Conservation (phyloP, 192 early-diverging fungal genomes). For the Mortierella hygrophila region DNA sequence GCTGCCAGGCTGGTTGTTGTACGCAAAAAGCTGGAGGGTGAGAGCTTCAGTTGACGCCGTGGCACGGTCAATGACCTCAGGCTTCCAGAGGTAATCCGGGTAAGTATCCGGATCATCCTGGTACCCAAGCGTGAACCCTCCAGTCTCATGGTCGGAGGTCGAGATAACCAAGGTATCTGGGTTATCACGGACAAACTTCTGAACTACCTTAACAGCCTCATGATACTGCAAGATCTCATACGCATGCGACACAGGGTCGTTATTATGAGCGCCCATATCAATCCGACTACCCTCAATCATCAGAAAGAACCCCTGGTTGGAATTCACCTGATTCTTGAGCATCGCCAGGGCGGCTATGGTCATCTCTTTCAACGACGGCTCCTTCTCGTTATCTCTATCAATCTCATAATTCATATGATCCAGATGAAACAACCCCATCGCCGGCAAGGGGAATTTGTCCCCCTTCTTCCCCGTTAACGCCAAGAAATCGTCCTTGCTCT, state of each 20-base stretch:
- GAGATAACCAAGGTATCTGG: conserved; percentile 94
- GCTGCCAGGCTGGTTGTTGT: not conserved
- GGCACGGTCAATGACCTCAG: conserved; percentile 76
- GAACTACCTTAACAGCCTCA: conserved; percentile 75
- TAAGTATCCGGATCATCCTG: conserved; percentile 75
- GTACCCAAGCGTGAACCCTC: conserved; percentile 87
- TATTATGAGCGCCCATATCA: conserved; percentile 96
- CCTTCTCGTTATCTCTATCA: conserved; percentile 72
- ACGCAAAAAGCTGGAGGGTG: conserved; percentile 56
- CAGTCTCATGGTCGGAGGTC: conserved; percentile 96
- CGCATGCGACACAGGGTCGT: conserved; percentile 93
- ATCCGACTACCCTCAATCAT: conserved; percentile 98
- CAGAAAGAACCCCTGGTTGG: conserved; percentile 87
- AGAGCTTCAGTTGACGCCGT: conserved; percentile 74
- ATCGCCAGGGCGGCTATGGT: conserved; percentile 81
- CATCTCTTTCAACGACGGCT: conserved; percentile 94
- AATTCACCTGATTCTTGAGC: conserved; percentile 62
- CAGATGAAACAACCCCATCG: conserved; percentile 80
- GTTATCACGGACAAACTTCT: conserved; percentile 81
- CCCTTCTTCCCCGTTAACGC: conserved; percentile 27
- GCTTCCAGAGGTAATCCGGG: conserved; percentile 91
- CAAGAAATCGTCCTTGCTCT: conserved; percentile 73
- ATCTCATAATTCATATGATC: conserved; percentile 96
- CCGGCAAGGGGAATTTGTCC: conserved; percentile 64
- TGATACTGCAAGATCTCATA: conserved; percentile 94